These are phyloP conservation scores for Paecilomyces niveus DNA, from an alignment of 2,329 filamentous ascomycete genomes.

Conservation along the genomic window DNA sequence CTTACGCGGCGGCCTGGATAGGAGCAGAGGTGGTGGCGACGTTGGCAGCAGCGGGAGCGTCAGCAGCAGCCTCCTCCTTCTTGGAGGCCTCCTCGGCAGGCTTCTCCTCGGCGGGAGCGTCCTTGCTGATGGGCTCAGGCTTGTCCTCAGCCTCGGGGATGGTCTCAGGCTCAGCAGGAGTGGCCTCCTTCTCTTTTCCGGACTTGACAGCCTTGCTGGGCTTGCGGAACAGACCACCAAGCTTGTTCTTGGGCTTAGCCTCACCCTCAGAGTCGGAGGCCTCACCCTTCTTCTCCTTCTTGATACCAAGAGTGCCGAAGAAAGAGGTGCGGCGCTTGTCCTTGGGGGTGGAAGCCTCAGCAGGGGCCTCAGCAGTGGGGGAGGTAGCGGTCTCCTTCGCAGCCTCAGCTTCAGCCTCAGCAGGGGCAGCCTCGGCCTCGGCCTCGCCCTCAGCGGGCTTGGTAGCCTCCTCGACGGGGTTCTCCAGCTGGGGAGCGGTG, in stretches of 20 bases:
- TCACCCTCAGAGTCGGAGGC: constrained; percentile 43
- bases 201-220: constrained; percentile 42
- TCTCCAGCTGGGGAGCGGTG: constrained; percentile 43
- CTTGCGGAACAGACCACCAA: constrained; percentile 43
- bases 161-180: constrained; percentile 22
- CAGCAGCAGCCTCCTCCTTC: constrained; percentile 16
- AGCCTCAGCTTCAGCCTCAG: constrained; percentile 19
- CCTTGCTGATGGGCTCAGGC: constrained; percentile 13
- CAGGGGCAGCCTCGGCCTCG: not conserved
- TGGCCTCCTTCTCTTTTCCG: constrained; percentile 26
- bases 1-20: constrained; percentile 39
- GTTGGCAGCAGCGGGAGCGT: constrained; percentile 22
- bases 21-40: constrained; percentile 25
- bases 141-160: constrained; percentile 21
- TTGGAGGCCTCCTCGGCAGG: constrained; percentile 15
- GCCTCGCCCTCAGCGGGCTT: constrained; percentile 34
- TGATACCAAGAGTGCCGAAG: constrained; percentile 47
- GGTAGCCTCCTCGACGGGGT: constrained; percentile 32
- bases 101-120: constrained; percentile 19
- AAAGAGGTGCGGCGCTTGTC: constrained; percentile 47
- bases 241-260: constrained; percentile 40
- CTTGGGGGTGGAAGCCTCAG: constrained; percentile 23
- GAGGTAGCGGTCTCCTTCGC: constrained; percentile 34
- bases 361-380: constrained; percentile 23
- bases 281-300: constrained; percentile 47